These are phyloP conservation scores for Beauveria rudraprayagi DNA, from an alignment of 2,329 filamentous ascomycete genomes.

Conservation along the genomic window DNA sequence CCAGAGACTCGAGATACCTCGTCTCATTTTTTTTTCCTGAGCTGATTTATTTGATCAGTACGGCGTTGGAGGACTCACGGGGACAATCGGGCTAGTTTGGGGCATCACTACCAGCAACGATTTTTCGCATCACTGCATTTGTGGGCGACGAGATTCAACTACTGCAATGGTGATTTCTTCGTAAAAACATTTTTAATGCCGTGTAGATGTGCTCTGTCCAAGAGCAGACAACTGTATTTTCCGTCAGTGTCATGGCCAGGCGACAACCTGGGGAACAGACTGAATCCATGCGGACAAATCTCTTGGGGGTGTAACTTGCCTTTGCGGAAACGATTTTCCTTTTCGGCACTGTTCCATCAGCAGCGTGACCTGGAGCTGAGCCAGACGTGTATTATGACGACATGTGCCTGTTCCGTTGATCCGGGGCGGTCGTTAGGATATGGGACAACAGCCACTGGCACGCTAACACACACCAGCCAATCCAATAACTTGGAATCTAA, in stretches of 20 bases:
- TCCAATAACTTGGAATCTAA: background rate
- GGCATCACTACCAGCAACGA: background rate
- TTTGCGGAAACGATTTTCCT: background rate
- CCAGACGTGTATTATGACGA: background rate
- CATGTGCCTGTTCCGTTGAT: slow-evolving; percentile 9
- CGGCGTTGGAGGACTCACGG: background rate
- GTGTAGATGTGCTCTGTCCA: background rate
- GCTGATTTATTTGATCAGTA: background rate
- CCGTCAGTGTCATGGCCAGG: background rate
- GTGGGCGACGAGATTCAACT: background rate
- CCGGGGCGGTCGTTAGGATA: slow-evolving; percentile 3
- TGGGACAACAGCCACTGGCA: background rate
- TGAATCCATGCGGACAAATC: background rate
- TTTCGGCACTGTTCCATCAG: background rate
- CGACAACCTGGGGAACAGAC: background rate
- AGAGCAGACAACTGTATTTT: too few species aligned
- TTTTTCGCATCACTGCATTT: background rate
- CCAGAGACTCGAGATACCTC: slow-evolving; percentile 2
- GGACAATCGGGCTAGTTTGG: background rate
- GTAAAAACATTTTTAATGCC: background rate
- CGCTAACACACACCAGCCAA: background rate
- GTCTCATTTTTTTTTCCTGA: background rate
- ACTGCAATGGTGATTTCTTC: background rate
- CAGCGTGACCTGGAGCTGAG: background rate
- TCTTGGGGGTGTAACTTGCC: background rate